Conservation (phyloP, 345 rosid species). For the Cochlearia excelsa region DNA sequence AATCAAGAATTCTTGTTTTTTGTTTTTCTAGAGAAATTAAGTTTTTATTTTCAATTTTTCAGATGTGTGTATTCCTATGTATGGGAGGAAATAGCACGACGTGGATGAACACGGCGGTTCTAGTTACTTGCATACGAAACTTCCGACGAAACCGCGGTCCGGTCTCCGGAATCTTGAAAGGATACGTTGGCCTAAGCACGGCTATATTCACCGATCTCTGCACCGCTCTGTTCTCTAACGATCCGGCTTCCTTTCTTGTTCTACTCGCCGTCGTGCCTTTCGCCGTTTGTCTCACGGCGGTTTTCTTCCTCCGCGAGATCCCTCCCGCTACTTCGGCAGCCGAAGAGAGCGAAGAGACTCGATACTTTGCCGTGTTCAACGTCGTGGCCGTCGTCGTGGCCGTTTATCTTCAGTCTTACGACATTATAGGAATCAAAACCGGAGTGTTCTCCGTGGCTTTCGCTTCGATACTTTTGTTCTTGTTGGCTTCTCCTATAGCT, state of each 20-base stretch:
- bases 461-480: conserved; percentile 44
- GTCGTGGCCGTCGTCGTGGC: conserved; percentile 70
- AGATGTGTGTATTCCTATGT: conserved; percentile 48
- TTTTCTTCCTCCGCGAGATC: conserved; percentile 77
- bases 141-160: conserved; percentile 91
- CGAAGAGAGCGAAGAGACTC: conserved; percentile 58
- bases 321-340: conserved; percentile 48
- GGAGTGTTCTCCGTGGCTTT: conserved; percentile 43
- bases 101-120: too few species aligned
- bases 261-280: conserved; percentile 71
- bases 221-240: conserved; percentile 65
- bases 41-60: too few species aligned
- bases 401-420: conserved; percentile 64
- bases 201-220: conserved; percentile 92
- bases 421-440: conserved; percentile 46
- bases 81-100: too few species aligned
- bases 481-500: conserved; percentile 61
- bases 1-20: too few species aligned
- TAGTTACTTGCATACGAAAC: conserved; percentile 85
- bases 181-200: conserved; percentile 83
- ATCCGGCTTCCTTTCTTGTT: conserved; percentile 58
- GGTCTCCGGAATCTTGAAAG: conserved; percentile 84
- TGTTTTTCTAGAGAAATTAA: too few species aligned
- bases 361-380: conserved; percentile 62
- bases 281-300: conserved; percentile 71